A percentile compares a stretch with the other conserved stretches of the same genome.
Conservation (phyloP, 2,329 filamentous ascomycete genomes). For the Talaromyces verruculosus region DNA sequence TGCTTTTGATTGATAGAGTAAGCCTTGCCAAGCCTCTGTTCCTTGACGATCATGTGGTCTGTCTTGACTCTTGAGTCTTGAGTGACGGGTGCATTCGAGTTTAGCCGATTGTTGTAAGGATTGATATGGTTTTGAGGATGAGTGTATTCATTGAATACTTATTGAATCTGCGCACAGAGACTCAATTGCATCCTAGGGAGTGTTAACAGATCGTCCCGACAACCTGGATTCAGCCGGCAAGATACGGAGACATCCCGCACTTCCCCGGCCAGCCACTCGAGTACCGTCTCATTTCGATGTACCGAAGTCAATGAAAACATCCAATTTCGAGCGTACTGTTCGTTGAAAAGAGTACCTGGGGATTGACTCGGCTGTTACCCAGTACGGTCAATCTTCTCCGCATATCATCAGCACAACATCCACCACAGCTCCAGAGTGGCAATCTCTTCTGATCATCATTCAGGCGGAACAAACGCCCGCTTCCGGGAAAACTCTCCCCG, state of each 20-base stretch:
- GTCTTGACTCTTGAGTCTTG: neutral
- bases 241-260: slow-evolving; percentile 4
- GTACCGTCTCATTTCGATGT: neutral
- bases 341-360: neutral
- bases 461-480: neutral
- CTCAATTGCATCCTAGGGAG: neutral
- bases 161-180: no score
- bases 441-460: neutral
- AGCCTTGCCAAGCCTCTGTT: slow-evolving; percentile 1
- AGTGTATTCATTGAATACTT: neutral
- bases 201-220: slow-evolving; percentile 9
- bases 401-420: neutral
- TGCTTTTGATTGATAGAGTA: neutral
- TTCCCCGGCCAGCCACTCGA: slow-evolving; percentile 6
- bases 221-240: slow-evolving; percentile 6
- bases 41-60: slow-evolving; percentile 1
- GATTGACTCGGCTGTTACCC: neutral
- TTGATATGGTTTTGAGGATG: neutral
- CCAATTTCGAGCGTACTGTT: neutral
- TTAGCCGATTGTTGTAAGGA: neutral
- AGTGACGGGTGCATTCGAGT: neutral
- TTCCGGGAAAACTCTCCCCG: neutral
- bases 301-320: neutral
- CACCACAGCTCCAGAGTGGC: slow-evolving; percentile 2
- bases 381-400: slow-evolving; percentile 8